Base-by-base conservation (phyloP, 225 moss, liverwort and hornwort genomes). In the Pseudoscleropodium purum region DNA sequence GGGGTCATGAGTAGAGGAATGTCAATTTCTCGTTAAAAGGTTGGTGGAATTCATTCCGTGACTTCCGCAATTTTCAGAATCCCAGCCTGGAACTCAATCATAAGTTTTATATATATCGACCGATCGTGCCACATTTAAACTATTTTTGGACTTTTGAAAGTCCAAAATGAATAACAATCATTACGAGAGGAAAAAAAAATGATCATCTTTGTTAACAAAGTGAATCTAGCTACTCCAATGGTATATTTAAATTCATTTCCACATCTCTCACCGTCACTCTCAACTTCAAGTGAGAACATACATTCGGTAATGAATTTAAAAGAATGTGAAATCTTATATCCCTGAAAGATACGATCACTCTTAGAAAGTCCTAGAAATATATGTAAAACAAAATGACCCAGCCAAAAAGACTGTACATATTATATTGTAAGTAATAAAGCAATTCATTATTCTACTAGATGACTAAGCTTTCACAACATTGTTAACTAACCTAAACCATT, bases 361-460 rank as follows among this genome's bases (percentile, higher is more conserved):
- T 77, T 9, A 52, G 9, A 5, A 77, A 52, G 12, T 8, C 3
- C 7, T 5, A 12, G 4, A 56, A 57, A 17, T 18, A 57, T 19
- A 12, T 59, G 39, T 19, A 5, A 18, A 60, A 60, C 5, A 20
- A 80, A 56, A 59, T 59, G 29, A 18, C 2, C 5, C 0, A 59
- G 1, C n/a, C 12, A 26, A 12, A 12, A 59, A 11, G 39, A 26
- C 0, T n/a, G 2, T 18, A n/a, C n/a, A n/a, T n/a, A 39, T 7
- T 36, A 10, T 8, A 54, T 26, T 37, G 13, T 18, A n/a, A 57
- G 12, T 41, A 31, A 30, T 4, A 41, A 41, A 60, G 59, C 20
- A 30, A 62, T 45, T 45, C 33, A 21, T 62, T 9, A 23, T 14
- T 15, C 0, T 82, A 2, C 0, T 23, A 2, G 15, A 0, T 63